phyloP scores from a whole-genome alignment of 805 yeast species.

The Nakazawaea sp. region DNA sequence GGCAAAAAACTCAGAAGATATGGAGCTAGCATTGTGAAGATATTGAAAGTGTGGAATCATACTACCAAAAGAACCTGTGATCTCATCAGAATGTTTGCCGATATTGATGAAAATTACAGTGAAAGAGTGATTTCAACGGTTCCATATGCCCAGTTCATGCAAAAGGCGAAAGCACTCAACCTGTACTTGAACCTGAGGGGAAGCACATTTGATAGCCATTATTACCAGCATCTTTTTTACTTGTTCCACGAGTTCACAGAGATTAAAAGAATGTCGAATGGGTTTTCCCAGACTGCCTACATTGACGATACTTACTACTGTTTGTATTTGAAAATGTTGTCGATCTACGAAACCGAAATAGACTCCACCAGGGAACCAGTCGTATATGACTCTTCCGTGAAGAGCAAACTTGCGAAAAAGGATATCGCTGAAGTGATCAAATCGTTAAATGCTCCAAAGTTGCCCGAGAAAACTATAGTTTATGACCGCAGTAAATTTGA shows the following conservation, averaged over 20 bases:
- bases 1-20: conserved; percentile 72
- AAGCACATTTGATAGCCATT: conserved; percentile 24
- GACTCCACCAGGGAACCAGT: conserved; percentile 1
- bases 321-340: conserved; percentile 46
- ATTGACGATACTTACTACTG: conserved; percentile 70
- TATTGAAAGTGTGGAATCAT: conserved; percentile 60
- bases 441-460: conserved; percentile 14
- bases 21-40: conserved; percentile 67
- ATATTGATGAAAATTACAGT: conserved; percentile 37
- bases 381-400: conserved; percentile 15
- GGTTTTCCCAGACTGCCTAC: conserved; percentile 70
- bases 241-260: conserved; percentile 48
- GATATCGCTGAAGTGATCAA: conserved; percentile 30
- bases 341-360: conserved; percentile 5
- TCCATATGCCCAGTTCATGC: conserved; percentile 34
- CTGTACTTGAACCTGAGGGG: conserved; percentile 21
- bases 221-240: conserved; percentile 27
- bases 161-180: conserved; percentile 27
- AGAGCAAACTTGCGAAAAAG: conserved; percentile 38
- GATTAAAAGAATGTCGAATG: conserved; percentile 67
- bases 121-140: conserved; percentile 44
- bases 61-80: conserved; percentile 45
- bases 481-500: too few relatives aligned
- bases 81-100: conserved; percentile 39
- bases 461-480: conserved; percentile 1